Conservation (phyloP, 805 yeast species). For the Cyberlindnera maclurae region DNA sequence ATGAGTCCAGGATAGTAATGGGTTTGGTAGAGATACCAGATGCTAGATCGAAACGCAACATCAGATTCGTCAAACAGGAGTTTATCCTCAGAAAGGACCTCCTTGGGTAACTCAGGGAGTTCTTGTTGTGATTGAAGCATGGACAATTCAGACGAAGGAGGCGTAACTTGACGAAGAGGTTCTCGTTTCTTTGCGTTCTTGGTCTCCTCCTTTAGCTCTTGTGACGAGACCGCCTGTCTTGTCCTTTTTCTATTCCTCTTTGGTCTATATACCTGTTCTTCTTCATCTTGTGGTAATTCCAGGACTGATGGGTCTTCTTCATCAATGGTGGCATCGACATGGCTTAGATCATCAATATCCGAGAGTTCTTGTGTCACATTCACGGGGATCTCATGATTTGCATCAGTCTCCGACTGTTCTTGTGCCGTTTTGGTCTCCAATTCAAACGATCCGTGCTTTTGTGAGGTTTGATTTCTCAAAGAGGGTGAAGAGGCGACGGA, state of each 20-base stretch:
- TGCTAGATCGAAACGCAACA: constrained; percentile 30
- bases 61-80: constrained; percentile 22
- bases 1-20: constrained; percentile 46
- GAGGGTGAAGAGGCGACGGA: constrained; percentile 1
- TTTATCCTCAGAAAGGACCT: constrained; percentile 4
- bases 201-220: too few species aligned
- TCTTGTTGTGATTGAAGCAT: not conserved
- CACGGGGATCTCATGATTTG: constrained; percentile 3
- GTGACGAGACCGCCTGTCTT: not conserved
- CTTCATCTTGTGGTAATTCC: constrained; percentile 1
- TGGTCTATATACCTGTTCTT: not conserved
- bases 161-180: not conserved
- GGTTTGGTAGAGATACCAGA: constrained; percentile 47
- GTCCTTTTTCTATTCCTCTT: constrained; percentile 4
- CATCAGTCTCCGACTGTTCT: not conserved
- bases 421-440: not conserved
- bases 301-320: constrained; percentile 6
- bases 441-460: not conserved
- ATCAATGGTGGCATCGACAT: constrained; percentile 11
- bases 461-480: not conserved
- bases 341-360: constrained; percentile 23
- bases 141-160: constrained; percentile 3
- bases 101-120: not conserved
- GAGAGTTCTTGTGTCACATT: constrained; percentile 24
- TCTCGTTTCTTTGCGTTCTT: too few species aligned